Conservation (phyloP, 2,329 filamentous ascomycete genomes). For the Ilyonectria sp. region DNA sequence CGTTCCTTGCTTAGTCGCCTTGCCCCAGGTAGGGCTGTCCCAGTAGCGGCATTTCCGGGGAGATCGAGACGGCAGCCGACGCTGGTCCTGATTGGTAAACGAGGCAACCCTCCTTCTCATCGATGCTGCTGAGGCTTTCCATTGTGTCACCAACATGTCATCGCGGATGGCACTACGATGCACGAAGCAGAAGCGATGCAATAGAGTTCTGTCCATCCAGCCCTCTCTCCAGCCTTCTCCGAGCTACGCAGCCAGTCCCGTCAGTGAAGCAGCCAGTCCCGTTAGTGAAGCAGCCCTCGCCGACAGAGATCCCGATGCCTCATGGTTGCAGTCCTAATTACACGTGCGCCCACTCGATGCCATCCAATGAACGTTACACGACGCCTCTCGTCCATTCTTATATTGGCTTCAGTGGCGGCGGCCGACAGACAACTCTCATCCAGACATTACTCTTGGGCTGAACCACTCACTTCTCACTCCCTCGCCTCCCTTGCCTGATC, state of each 20-base stretch:
- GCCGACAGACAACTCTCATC: slow-evolving; percentile 6
- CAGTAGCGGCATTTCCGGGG: slow-evolving; percentile 47
- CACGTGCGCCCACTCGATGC: slow-evolving; percentile 5
- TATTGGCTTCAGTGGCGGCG: slow-evolving; percentile 10
- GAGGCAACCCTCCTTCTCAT: slow-evolving; percentile 16
- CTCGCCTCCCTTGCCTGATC: slow-evolving; percentile 15
- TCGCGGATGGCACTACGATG: background rate
- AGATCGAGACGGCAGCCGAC: slow-evolving; percentile 33
- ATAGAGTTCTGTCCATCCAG: slow-evolving; percentile 4
- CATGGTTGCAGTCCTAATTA: slow-evolving; percentile 13
- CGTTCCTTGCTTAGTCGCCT: slow-evolving; percentile 6
- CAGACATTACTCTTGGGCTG: slow-evolving; percentile 5
- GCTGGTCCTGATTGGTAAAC: slow-evolving; percentile 32
- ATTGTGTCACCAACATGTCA: slow-evolving; percentile 1
- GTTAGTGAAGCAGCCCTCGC: too few relatives aligned
- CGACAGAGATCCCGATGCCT: background rate
- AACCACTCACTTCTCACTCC: slow-evolving; percentile 17
- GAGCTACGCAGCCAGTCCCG: background rate
- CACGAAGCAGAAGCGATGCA: background rate
- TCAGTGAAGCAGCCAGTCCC: background rate
- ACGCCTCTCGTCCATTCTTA: background rate
- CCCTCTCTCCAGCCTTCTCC: slow-evolving; percentile 3
- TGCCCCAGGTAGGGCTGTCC: slow-evolving; percentile 36
- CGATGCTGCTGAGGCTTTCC: slow-evolving; percentile 2
- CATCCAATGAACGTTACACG: slow-evolving; percentile 2